Evolutionary conservation across 352 stramenopile genomes (phyloP), one percentile per base, ranked within the genome.

Genomic region (Globisporangium acanthophoron): DNA sequence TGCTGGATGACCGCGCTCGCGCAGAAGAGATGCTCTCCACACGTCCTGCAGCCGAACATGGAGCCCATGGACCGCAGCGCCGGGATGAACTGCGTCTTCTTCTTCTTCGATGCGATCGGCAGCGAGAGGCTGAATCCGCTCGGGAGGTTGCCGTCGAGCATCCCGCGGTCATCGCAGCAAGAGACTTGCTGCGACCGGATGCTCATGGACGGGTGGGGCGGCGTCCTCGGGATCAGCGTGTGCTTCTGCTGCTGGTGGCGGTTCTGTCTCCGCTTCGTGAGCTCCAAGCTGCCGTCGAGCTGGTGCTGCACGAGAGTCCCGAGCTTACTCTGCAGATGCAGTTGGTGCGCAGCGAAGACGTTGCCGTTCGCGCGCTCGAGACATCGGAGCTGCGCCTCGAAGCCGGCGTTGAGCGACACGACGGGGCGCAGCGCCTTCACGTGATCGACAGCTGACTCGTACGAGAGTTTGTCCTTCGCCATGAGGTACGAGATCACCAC

Each of bases 401-500:
- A 97, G 18, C 88, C 85, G 35, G 64, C 40, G 56, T 96, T 96
- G 11, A 94, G 63, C 50, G 68, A 74, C 13, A 90, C 70, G 11
- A 96, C 76, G 7, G 86, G 77, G 1, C 88, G 82, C 3, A 77
- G 51, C 12, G 64, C 51, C 43, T 76, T 80, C 54, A 97, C 68
- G 15, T 87, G 75, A 0, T 61, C 59, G 21, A 67, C 58, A 16
- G 86, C 71, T 5, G 71, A 48, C 29, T 85, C 70, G 55, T 78
- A 94, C 1, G 65, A 66, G 29, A 88, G 55, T 20, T 78, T 62
- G 48, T 85, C 62, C 21, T 71, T 86, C 31, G 74, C 78, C 78
- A 96, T 96, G 35, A 96, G 61, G 55, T 89, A 95, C 3, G 85
- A 82, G 48, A 87, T 79, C 8, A 72, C 73, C 5, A 96, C 74